Conservation (phyloP, 208 protist genomes). For the Acanthamoeba triangularis region DNA sequence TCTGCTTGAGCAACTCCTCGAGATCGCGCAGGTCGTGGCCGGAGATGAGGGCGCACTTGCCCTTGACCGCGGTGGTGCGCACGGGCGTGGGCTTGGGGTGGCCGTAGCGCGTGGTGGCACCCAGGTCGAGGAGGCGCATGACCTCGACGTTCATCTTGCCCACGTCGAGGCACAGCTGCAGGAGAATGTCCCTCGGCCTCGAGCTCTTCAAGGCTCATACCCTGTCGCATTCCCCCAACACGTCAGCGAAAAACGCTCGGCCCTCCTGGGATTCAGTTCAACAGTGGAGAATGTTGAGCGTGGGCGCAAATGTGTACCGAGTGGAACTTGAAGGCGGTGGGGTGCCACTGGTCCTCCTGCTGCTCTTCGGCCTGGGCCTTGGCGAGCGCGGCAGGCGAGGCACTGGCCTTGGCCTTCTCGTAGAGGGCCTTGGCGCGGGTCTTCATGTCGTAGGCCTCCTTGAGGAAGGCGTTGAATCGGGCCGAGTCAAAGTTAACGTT, state of each 20-base stretch:
- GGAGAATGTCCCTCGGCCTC: conserved; percentile 51
- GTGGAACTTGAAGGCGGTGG: conserved; percentile 2
- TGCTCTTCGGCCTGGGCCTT: conserved; percentile 20
- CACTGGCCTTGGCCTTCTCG: conserved; percentile 14
- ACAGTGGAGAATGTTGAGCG: too few species aligned
- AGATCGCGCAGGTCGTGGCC: conserved; percentile 93
- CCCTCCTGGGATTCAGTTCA: too few species aligned
- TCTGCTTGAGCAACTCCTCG: conserved; percentile 88
- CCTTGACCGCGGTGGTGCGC: conserved; percentile 71
- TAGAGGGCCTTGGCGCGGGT: conserved; percentile 71
- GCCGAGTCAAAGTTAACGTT: conserved; percentile 88
- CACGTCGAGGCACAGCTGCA: conserved; percentile 82
- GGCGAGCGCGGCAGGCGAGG: background rate
- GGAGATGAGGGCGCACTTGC: conserved; percentile 91
- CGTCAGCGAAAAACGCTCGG: too few species aligned
- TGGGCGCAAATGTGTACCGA: background rate
- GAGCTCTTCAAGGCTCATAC: conserved; percentile 7
- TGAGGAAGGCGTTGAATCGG: conserved; percentile 41
- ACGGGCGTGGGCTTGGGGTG: conserved; percentile 85
- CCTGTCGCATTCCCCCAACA: too few species aligned
- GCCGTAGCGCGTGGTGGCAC: conserved; percentile 84
- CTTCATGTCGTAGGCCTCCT: conserved; percentile 38
- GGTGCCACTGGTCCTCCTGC: conserved; percentile 65
- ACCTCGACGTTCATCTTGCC: conserved; percentile 88
- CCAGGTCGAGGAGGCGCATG: conserved; percentile 88